Percentiles rank a stretch among this genome's conserved stretches.
These are phyloP conservation scores for Solanum sitiens DNA, from an alignment of 257 asterid genomes.

Conservation along the genomic window DNA sequence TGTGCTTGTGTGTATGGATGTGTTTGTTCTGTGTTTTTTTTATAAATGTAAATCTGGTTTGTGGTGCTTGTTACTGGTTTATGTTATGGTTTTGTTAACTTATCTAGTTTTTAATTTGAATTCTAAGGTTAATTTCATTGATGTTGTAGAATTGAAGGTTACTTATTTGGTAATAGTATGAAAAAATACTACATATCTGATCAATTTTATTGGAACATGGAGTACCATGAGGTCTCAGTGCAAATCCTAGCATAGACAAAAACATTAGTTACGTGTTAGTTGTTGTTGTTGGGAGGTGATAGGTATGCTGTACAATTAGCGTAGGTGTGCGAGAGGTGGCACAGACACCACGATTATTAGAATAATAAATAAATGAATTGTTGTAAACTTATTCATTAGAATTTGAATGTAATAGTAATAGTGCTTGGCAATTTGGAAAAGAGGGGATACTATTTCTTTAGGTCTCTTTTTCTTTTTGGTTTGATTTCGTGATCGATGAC, in stretches of 20 bases:
- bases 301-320: neutral
- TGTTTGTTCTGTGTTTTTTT: neutral
- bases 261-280: neutral
- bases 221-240: neutral
- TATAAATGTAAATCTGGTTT: neutral
- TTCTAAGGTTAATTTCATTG: neutral
- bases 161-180: neutral
- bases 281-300: neutral
- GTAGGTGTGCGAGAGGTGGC: neutral
- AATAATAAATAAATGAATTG: neutral
- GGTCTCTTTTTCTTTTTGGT: neutral
- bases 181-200: neutral
- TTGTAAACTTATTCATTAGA: neutral
- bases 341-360: neutral
- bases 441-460: neutral
- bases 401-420: neutral
- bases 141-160: neutral
- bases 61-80: neutral
- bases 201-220: neutral
- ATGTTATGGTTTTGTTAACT: neutral
- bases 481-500: neutral
- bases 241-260: neutral
- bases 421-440: neutral
- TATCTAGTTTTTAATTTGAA: neutral
- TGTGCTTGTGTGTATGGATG: neutral